Evolutionary conservation across 176 grass and related monocot species (phyloP).

Genomic region (Cenchrus purpureus): DNA sequence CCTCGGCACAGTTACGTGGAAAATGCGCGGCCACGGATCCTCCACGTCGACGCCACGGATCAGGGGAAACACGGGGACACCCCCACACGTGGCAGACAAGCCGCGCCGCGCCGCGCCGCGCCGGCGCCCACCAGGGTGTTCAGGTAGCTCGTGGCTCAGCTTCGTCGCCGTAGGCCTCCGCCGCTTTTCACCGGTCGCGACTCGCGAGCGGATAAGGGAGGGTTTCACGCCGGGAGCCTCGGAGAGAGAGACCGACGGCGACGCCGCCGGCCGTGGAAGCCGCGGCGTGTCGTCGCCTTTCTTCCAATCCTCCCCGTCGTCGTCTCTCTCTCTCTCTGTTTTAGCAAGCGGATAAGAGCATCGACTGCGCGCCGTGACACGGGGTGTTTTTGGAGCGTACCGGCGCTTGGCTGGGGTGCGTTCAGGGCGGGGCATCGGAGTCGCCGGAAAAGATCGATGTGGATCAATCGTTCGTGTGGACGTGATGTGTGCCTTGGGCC

Average conservation of each 20-base stretch:
- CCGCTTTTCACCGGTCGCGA: background rate
- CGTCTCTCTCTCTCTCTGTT: too few relatives aligned
- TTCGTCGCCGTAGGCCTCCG: background rate
- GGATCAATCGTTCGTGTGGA: too few relatives aligned
- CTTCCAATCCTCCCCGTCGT: too few relatives aligned
- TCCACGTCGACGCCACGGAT: background rate
- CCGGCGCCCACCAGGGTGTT: background rate
- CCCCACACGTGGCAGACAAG: background rate
- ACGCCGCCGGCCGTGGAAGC: background rate
- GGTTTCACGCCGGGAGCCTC: background rate
- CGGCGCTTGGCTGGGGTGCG: too few relatives aligned
- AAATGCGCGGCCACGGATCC: slow-evolving; percentile 29
- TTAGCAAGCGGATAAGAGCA: too few relatives aligned
- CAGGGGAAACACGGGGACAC: background rate
- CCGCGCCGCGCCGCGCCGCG: too few relatives aligned
- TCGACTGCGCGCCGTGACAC: too few relatives aligned
- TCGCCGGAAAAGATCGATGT: too few relatives aligned
- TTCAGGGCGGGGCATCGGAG: too few relatives aligned
- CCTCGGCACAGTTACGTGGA: slow-evolving; percentile 19
- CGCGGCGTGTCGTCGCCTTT: too few relatives aligned
- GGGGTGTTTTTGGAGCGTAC: too few relatives aligned
- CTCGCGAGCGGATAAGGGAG: background rate
- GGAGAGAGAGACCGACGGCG: background rate
- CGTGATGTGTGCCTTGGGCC: too few relatives aligned
- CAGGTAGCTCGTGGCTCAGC: slow-evolving; percentile 42